Base-by-base conservation (phyloP, 805 yeast species). In the Wickerhamiella spandovensis region DNA sequence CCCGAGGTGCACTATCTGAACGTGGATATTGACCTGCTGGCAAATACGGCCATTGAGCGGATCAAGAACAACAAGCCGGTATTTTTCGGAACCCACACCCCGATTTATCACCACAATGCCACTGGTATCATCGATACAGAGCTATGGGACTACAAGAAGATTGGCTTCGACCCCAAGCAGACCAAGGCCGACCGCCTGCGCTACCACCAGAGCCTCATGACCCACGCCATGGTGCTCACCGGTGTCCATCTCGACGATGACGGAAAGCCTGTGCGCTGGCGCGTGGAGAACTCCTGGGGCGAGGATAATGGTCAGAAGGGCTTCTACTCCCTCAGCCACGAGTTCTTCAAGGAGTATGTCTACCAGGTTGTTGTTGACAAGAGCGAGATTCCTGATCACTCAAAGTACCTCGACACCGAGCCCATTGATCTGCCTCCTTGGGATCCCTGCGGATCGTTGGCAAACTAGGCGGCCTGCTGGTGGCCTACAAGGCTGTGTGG, bases 51-150 rank as follows among this genome's bases (percentile, higher is more conserved):
- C 25, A 77, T 84, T 38, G 73, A 76, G 59, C 77, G 86, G 67
- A 74, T 86, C 61, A 75, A 81, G 67, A 72, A 71, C 53, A 80
- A 84, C 66, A 82, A 82, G 68, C 82, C 94, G 0, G 85, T 87
- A 6, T 87, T 86, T 70, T 87, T 86, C 61, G 95, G 95, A 12
- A 81, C 89, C 17, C 94, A 86, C 64, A 85, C 89, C n/a, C 92
- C 90, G 22, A 81, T 82, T 63, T 86, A 72, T 67, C 75, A 74
- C 74, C 77, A 81, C 64, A 72, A 72, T 51, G 65, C 64, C 23
- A 64, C 78, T 7, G 95, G 95, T 50, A 65, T 84, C 46, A 81
- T 87, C 75, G 95, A 85, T 62, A 67, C 77, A 20, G 73, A 75
- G 41, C 73, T 82, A 20, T 86, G 79, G 77, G 81, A 82, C 59